phyloP scores from a whole-genome alignment of 306 rosid species.

The Mucuna pruriens region DNA sequence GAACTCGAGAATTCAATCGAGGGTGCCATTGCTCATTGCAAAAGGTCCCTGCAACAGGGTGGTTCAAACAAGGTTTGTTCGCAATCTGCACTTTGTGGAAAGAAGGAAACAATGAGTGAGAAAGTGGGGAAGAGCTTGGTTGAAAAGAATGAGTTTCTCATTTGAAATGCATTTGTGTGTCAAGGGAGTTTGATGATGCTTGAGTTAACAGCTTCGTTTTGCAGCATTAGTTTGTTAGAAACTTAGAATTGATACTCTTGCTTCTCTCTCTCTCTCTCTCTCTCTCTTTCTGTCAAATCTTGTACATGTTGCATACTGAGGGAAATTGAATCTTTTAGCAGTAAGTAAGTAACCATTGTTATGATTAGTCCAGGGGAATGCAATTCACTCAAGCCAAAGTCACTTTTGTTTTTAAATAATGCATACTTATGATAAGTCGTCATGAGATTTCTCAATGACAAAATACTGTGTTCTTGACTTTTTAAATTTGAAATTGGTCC shows the following conservation, averaged over 20 bases:
- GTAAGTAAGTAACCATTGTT: constrained; percentile 7
- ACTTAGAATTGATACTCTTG: background rate
- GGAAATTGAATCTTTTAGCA: constrained; percentile 9
- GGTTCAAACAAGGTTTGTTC: constrained; percentile 41
- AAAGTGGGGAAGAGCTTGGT: background rate
- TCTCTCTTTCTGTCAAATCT: background rate
- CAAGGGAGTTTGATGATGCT: background rate
- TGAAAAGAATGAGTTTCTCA: background rate
- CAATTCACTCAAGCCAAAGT: constrained; percentile 26
- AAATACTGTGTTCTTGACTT: constrained; percentile 24
- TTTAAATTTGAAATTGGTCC: constrained; percentile 30
- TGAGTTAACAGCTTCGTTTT: constrained; percentile 1
- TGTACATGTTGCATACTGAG: constrained; percentile 19
- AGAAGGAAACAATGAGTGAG: constrained; percentile 30
- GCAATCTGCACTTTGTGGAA: constrained; percentile 40
- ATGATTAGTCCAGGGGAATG: constrained; percentile 26
- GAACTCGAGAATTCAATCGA: constrained; percentile 66
- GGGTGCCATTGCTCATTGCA: constrained; percentile 83
- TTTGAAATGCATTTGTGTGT: constrained; percentile 18
- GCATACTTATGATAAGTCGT: constrained; percentile 20
- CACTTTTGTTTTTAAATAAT: constrained; percentile 3
- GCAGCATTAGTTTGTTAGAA: background rate
- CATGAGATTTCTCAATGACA: constrained; percentile 16
- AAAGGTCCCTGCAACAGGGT: constrained; percentile 49
- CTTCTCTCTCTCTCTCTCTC: background rate